Conservation (phyloP, 768 basidiomycete genomes). For the Trametes cubensis region DNA sequence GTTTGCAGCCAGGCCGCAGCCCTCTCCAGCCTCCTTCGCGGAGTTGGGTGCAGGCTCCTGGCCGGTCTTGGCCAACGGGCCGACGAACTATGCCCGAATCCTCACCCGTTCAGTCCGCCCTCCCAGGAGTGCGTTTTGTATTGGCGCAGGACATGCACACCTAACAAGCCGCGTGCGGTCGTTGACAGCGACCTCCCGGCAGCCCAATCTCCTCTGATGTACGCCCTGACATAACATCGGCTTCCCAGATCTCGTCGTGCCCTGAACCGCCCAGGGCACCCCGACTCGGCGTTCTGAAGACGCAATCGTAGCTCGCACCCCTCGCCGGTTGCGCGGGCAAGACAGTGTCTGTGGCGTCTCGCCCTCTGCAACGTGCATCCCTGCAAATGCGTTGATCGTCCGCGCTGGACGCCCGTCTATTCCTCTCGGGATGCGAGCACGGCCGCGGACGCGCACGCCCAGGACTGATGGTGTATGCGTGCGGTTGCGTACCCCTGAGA, state of each 20-base stretch:
- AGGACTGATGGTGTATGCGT: not conserved
- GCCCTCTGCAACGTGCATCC: slow-evolving; percentile 7
- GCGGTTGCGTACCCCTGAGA: too few relatives aligned
- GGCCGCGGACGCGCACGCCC: not conserved
- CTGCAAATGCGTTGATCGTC: not conserved
- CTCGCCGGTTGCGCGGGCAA: slow-evolving; percentile 8
- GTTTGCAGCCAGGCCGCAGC: slow-evolving; percentile 1
- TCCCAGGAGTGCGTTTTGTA: not conserved
- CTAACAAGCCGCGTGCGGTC: not conserved
- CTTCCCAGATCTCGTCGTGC: slow-evolving; percentile 10
- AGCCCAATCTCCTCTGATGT: slow-evolving; percentile 17
- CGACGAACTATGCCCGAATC: not conserved
- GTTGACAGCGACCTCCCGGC: not conserved
- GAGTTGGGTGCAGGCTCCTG: not conserved
- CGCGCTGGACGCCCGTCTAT: not conserved
- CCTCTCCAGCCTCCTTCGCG: not conserved
- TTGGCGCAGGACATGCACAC: not conserved
- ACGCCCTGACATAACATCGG: slow-evolving; percentile 14
- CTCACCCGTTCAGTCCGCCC: not conserved
- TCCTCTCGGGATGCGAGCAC: not conserved
- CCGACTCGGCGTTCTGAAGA: slow-evolving; percentile 10
- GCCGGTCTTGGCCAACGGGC: slow-evolving; percentile 2
- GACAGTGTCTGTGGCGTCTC: slow-evolving; percentile 6
- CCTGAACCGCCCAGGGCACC: slow-evolving; percentile 15
- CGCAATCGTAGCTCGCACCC: not conserved